A percentile compares a stretch with the other conserved stretches of the same genome.
Conservation (phyloP, 2,329 filamentous ascomycete species). For the Fusarium incarnatum region DNA sequence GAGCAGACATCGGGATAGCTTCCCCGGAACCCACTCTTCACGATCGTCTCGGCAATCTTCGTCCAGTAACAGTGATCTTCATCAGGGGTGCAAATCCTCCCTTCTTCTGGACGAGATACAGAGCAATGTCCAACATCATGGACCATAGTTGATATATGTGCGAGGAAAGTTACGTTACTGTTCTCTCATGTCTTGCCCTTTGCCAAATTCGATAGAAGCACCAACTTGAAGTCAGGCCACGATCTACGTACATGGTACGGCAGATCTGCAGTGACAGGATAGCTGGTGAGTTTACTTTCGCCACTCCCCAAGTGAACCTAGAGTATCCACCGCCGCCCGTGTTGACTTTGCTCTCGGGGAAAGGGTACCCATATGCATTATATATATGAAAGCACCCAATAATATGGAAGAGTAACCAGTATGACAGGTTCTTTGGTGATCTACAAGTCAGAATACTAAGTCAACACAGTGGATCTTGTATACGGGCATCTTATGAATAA, state of each 20-base stretch:
- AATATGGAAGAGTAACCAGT: too few species aligned
- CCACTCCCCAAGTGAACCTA: not conserved
- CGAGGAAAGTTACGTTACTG: accelerated
- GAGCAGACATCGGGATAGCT: not conserved
- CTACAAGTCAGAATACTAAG: too few species aligned
- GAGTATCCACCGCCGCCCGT: too few species aligned
- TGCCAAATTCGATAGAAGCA: not conserved
- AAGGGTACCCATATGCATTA: too few species aligned
- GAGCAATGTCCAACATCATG: not conserved
- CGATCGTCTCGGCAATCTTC: not conserved
- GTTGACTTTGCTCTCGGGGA: too few species aligned
- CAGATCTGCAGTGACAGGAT: not conserved
- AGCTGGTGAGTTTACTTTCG: not conserved
- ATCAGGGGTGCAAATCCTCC: not conserved
- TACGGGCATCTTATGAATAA: accelerated
- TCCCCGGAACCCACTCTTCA: not conserved
- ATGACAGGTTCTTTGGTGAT: too few species aligned
- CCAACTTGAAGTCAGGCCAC: not conserved
- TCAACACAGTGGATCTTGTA: accelerated
- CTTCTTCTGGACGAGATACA: accelerated
- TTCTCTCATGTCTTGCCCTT: accelerated
- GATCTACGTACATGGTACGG: not conserved
- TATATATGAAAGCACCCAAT: too few species aligned
- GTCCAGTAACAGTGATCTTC: not conserved
- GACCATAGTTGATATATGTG: accelerated